Evolutionary conservation across 768 basidiomycete species (phyloP), one percentile per base, ranked within the genome.

Genomic region (Mrakia blollopis): DNA sequence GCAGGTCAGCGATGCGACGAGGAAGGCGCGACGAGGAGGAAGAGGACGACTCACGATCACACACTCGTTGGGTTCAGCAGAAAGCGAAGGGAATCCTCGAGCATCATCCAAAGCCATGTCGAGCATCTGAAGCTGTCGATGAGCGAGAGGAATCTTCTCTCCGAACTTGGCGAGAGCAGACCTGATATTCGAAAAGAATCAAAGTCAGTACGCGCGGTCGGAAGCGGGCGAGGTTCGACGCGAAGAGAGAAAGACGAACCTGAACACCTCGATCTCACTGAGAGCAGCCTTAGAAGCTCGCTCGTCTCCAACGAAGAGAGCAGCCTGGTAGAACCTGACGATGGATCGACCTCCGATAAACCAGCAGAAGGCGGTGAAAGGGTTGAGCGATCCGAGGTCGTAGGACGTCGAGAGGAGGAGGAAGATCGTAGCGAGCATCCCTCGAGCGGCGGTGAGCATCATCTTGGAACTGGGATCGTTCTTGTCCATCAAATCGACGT

Each of bases 391-490:
- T 6, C 50, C 30, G 39, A 78, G 47, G 54, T 77, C 72, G 76
- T 65, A 72, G 16, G 65, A 67, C n/a, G 76, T 77, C 52, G 76
- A 73, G 39, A 77, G 61, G 28, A 71, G 54, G 8, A 44, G 65
- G 57, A 54, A 76, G 68, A 76, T 35, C 30, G 52, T 35, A 23
- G 68, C 54, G 57, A 76, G 69, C 67, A 69, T 68, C 7, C 71
- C 77, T n/a, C 77, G 54, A 28, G 77, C 68, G 14, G 77, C 77
- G 10, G 50, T 73, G 16, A 78, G 73, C 37, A 75, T 70, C 63
- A 70, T 61, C 32, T 52, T 28, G 1, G 73, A 69, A 3, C 54
- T 70, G n/a, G 67, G 67, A 47, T 75, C 65, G n/a, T 61, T 47
- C 18, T 37, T 37, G 23, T 28, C 47, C 70, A 77, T 62, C 35